phyloP scores from a whole-genome alignment of 805 yeast genomes.

The Ogataea paraovalis region DNA sequence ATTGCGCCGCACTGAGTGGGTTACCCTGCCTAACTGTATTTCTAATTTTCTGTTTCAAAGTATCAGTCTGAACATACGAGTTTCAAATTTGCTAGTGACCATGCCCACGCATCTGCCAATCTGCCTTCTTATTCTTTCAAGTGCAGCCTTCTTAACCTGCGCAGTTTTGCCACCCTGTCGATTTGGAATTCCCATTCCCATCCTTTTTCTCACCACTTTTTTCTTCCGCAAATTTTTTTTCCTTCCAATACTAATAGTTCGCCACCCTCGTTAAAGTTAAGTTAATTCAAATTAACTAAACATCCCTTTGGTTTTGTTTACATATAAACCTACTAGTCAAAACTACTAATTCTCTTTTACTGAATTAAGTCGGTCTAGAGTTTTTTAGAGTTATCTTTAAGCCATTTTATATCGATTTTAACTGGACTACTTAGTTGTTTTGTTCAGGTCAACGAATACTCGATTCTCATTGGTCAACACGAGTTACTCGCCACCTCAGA shows the following conservation, averaged over 20 bases:
- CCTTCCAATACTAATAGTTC: slow-evolving; percentile 10
- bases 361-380: slow-evolving; percentile 1
- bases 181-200: slow-evolving; percentile 7
- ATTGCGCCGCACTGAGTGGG: neutral
- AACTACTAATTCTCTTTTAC: neutral
- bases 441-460: slow-evolving; percentile 27
- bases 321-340: neutral
- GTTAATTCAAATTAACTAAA: neutral
- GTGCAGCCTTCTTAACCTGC: neutral
- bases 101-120: neutral
- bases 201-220: slow-evolving; percentile 14
- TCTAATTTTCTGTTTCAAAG: neutral
- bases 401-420: neutral
- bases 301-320: neutral
- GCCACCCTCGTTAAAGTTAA: slow-evolving; percentile 12
- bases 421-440: slow-evolving; percentile 38
- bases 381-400: neutral
- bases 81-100: neutral
- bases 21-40: neutral
- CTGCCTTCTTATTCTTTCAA: neutral
- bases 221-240: slow-evolving; percentile 10
- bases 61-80: neutral
- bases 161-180: slow-evolving; percentile 13
- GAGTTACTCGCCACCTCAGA: neutral
- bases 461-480: slow-evolving; percentile 22